Evolutionary conservation across 2,329 filamentous ascomycete genomes (phyloP).

Genomic region (Fusarium marasasianum): DNA sequence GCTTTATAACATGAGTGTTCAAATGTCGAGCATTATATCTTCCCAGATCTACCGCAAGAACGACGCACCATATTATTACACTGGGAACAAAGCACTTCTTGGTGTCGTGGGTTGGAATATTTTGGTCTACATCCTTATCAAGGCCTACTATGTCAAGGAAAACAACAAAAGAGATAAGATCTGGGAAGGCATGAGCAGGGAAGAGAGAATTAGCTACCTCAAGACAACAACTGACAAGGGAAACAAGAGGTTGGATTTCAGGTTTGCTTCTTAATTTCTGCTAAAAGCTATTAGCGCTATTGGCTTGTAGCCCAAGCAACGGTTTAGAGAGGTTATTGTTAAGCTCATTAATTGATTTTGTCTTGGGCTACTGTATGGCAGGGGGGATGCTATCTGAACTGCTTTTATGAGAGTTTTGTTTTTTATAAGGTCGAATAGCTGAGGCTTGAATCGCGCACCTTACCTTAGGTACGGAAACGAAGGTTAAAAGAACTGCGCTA

Average conservation of each 20-base stretch:
- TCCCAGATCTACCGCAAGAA: not conserved
- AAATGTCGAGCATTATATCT: not conserved
- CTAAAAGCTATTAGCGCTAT: not conserved
- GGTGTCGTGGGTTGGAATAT: not conserved
- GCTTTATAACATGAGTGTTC: not conserved
- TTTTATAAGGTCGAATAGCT: no score
- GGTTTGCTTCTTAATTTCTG: not conserved
- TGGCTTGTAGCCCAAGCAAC: no score
- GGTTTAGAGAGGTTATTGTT: no score
- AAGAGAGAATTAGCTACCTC: not conserved
- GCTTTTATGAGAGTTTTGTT: no score
- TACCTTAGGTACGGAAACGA: no score
- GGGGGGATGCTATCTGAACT: no score
- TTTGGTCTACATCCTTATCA: not conserved
- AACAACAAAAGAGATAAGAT: not conserved
- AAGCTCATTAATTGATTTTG: no score
- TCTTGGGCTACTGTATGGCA: no score
- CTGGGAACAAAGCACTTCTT: not conserved
- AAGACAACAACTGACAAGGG: not conserved
- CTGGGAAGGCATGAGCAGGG: not conserved
- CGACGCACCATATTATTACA: not conserved
- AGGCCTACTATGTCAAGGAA: not conserved
- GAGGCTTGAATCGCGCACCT: fast-evolving
- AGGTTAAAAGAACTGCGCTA: no score
- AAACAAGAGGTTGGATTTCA: not conserved